A percentile compares a stretch with the other conserved stretches of the same genome.
Evolutionary conservation across 495 filamentous ascomycete genomes (phyloP).

Genomic region (Tuber aestivum): DNA sequence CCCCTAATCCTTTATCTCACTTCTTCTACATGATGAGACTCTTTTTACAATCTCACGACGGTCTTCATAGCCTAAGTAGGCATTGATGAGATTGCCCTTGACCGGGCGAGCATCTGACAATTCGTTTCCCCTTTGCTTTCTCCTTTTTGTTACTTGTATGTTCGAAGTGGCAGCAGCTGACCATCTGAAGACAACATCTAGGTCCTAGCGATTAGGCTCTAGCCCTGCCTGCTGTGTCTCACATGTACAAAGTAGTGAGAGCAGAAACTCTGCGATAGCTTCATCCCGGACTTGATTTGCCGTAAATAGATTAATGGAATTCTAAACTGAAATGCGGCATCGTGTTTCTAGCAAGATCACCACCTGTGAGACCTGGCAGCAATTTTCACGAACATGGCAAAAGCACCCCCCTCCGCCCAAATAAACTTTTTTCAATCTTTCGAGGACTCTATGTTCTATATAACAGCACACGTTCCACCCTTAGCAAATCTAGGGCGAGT

Average conservation of each 20-base stretch:
- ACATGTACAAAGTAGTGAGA: background rate
- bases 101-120: constrained; percentile 68
- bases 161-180: background rate
- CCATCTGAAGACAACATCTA: background rate
- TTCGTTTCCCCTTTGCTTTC: constrained; percentile 29
- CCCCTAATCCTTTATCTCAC: constrained; percentile 6
- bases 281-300: background rate
- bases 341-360: background rate
- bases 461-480: background rate
- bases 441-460: background rate
- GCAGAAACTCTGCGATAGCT: background rate
- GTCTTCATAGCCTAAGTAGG: constrained; percentile 81
- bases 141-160: background rate
- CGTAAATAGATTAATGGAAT: background rate
- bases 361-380: background rate
- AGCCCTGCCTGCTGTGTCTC: background rate
- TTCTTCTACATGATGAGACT: constrained; percentile 62
- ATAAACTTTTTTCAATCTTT: background rate
- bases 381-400: background rate
- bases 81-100: constrained; percentile 90
- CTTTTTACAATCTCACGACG: constrained; percentile 81
- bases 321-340: background rate
- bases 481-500: background rate
- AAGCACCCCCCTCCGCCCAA: background rate
- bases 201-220: background rate